Conservation (phyloP, 768 basidiomycete species). For the Tricholoma flavovirens region DNA sequence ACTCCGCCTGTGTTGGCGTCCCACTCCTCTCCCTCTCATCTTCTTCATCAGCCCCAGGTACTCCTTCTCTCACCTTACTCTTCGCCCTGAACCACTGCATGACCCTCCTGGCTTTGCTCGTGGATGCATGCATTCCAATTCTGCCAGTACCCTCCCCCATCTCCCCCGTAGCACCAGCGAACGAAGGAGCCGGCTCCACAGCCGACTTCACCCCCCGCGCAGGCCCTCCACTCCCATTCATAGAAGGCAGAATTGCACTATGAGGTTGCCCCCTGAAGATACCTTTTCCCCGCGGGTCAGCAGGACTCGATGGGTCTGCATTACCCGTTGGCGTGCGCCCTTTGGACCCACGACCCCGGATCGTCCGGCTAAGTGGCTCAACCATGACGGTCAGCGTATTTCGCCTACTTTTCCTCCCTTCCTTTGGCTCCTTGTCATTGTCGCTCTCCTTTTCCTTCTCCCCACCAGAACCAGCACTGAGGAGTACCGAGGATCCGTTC, state of each 20-base stretch:
- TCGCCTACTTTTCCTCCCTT: slow-evolving; percentile 57
- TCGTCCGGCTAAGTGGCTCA: slow-evolving; percentile 61
- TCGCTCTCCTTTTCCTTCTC: slow-evolving; percentile 11
- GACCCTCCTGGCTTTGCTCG: slow-evolving; percentile 89
- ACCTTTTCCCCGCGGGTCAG: background rate
- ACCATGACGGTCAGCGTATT: slow-evolving; percentile 89
- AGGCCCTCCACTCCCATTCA: background rate
- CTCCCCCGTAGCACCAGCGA: slow-evolving; percentile 22
- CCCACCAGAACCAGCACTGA: slow-evolving; percentile 17
- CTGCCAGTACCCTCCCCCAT: slow-evolving; percentile 21
- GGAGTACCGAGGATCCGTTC: slow-evolving; percentile 18
- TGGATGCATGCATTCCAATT: slow-evolving; percentile 55
- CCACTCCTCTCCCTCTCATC: slow-evolving; percentile 16
- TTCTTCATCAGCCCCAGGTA: slow-evolving; percentile 21
- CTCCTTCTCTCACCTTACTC: slow-evolving; percentile 46
- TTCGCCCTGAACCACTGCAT: slow-evolving; percentile 97
- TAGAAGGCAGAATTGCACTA: slow-evolving; percentile 5
- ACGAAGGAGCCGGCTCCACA: slow-evolving; percentile 7
- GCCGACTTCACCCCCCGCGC: slow-evolving; percentile 7
- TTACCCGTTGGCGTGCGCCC: slow-evolving; percentile 14
- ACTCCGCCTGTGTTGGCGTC: slow-evolving; percentile 26
- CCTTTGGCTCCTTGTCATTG: slow-evolving; percentile 25
- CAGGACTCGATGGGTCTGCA: background rate
- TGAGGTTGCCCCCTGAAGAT: slow-evolving; percentile 5
- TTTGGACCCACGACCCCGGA: slow-evolving; percentile 36